Base-by-base conservation (phyloP, 2,329 filamentous ascomycete genomes). In the Arachnopeziza araneosa region DNA sequence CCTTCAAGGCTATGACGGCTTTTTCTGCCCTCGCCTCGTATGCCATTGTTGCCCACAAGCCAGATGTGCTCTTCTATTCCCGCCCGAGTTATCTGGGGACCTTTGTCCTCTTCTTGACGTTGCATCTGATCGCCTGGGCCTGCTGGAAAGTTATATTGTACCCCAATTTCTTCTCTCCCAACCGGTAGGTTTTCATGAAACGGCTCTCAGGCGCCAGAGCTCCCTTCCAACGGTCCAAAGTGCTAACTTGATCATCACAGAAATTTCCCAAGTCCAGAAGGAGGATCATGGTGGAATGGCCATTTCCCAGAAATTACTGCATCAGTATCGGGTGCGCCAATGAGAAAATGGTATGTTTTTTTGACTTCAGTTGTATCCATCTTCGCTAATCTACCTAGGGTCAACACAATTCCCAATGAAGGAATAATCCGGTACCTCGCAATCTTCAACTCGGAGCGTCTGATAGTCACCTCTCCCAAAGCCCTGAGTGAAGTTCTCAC, bases 401-500 rank as follows among this genome's bases (percentile, higher is more conserved):
- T 82, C 23, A 77, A 82, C 55, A 78, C 77, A 1, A 75, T 90
- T 49, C 84, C 85, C 7, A 85, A 92, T 67, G 75, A 89, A 26
- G 89, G 88, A 2, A 68, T 92, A 21, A 83, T 93, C 58, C 82
- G 86, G 12, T 91, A 89, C 69, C 79, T 83, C 17, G 78, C 81
- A 26, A 69, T 85, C 14, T 79, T 86, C 61, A 89, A 90, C 68
- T 69, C 76, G 22, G 87, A 89, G 69, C 80, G 85, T 36, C 66
- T 90, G n/a, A 64, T 89, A 10, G 70, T 87, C 54, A 83, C 81
- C 2, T 83, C 77, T 1, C 79, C 87, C 22, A 87, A 87, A 71
- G 85, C 82, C 0, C 75, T 91, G n/a, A 80, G 82, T 4, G 89
- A 93, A 72, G 80, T 91, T 9, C 78, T 92, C 3, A 83, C 85